Conservation (phyloP, 1,284 basidiomycete genomes). For the Fomes fomentarius region DNA sequence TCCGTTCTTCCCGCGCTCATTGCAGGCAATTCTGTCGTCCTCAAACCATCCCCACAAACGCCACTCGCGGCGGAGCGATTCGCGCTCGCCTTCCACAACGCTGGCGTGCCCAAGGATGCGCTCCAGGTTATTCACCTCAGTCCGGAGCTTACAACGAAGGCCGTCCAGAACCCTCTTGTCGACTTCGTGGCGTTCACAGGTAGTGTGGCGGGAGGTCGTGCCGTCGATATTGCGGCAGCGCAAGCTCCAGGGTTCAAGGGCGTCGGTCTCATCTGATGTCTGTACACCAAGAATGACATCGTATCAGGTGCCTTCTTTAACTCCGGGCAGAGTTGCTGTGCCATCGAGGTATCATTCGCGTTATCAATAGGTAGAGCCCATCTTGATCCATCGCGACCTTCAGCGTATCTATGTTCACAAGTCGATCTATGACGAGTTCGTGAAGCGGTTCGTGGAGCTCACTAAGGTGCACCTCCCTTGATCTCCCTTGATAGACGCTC, state of each 20-base stretch:
- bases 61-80: constrained; percentile 88
- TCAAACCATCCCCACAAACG: constrained; percentile 96
- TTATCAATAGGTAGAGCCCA: too few species aligned
- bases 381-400: constrained; percentile 28
- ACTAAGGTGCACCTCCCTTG: too few species aligned
- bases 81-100: constrained; percentile 64
- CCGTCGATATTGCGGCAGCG: constrained; percentile 65
- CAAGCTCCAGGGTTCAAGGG: constrained; percentile 77
- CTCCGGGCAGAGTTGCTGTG: constrained; percentile 92
- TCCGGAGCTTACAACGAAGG: constrained; percentile 64
- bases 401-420: constrained; percentile 95
- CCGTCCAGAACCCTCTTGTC: constrained; percentile 69
- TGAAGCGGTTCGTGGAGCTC: constrained; percentile 73
- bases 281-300: not conserved
- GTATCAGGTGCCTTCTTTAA: constrained; percentile 87
- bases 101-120: constrained; percentile 79
- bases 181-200: constrained; percentile 93
- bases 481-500: too few species aligned
- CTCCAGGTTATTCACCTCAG: constrained; percentile 84
- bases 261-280: constrained; percentile 66
- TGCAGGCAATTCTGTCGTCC: constrained; percentile 85
- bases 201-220: constrained; percentile 70
- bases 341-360: constrained; percentile 61
- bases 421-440: constrained; percentile 79
- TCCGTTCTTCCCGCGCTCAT: constrained; percentile 88